A percentile compares a stretch with the other conserved stretches of the same genome.
These are phyloP conservation scores for Kazachstania sp. DNA, from an alignment of 1,139 yeast genomes.

Conservation along the genomic window DNA sequence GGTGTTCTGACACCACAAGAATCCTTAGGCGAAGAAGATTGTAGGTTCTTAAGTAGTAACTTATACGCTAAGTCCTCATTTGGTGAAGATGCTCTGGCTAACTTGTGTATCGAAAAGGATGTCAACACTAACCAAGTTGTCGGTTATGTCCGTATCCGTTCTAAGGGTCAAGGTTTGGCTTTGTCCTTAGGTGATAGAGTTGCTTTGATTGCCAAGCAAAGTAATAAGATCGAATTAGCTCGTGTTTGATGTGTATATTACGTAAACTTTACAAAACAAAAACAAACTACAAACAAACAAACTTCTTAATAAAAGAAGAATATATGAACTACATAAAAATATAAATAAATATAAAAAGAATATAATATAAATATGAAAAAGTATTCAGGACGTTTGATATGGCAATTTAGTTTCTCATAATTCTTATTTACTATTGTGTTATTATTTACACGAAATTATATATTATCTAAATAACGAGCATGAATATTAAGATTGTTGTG, in stretches of 20 bases:
- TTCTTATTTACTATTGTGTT: neutral
- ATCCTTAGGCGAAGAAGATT: slow-evolving; percentile 61
- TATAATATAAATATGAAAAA: neutral
- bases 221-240: slow-evolving; percentile 33
- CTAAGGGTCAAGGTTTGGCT: slow-evolving; percentile 97
- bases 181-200: slow-evolving; percentile 90
- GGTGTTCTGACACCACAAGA: slow-evolving; percentile 90
- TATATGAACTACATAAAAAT: neutral
- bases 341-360: neutral
- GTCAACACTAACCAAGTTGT: slow-evolving; percentile 60
- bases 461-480: neutral
- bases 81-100: slow-evolving; percentile 97
- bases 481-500: slow-evolving; percentile 3
- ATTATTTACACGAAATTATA: slow-evolving; percentile 3
- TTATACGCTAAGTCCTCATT: slow-evolving; percentile 87
- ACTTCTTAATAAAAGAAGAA: neutral
- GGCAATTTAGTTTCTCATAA: neutral
- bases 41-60: slow-evolving; percentile 91
- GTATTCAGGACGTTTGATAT: too few species aligned
- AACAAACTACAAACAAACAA: neutral
- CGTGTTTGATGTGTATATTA: slow-evolving; percentile 28
- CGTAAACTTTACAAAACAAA: neutral
- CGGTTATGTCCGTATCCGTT: slow-evolving; percentile 94
- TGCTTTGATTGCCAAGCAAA: slow-evolving; percentile 63
- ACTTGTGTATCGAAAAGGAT: slow-evolving; percentile 82